A percentile compares a stretch with the other conserved stretches of the same genome.
These are phyloP conservation scores for Phalaenopsis equestris DNA, from an alignment of 106 monocot species.

Conservation along the genomic window DNA sequence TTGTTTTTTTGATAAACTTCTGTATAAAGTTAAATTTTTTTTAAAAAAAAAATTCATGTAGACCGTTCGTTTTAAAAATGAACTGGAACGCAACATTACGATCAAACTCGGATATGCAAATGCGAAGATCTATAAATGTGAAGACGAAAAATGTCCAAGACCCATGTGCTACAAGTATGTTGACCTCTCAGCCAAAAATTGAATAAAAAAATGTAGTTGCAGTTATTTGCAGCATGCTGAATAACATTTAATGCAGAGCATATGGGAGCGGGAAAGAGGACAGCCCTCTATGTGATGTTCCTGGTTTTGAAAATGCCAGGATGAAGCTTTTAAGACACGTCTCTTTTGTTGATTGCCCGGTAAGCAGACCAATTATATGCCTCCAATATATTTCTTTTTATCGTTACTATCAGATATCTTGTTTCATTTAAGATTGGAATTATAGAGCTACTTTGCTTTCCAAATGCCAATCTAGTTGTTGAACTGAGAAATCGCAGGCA, in stretches of 20 bases:
- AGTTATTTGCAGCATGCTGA: neutral
- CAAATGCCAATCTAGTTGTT: no score
- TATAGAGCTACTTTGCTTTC: no score
- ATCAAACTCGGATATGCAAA: conserved; percentile 97
- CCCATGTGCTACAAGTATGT: conserved; percentile 97
- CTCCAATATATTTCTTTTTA: neutral
- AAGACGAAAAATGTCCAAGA: conserved; percentile 86
- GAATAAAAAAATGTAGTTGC: neutral
- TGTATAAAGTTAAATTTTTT: neutral
- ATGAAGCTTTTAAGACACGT: conserved; percentile 97
- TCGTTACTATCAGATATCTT: neutral
- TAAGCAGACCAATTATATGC: conserved; percentile 21
- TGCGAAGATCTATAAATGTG: conserved; percentile 98
- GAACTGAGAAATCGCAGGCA: no score
- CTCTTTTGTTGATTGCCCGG: conserved; percentile 95
- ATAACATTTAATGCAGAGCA: conserved; percentile 43
- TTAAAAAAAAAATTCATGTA: conserved; percentile 17
- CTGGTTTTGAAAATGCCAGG: conserved; percentile 79
- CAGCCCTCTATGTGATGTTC: conserved; percentile 82
- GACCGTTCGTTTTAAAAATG: conserved; percentile 97
- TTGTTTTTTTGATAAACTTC: neutral
- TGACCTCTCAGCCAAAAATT: neutral
- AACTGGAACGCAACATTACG: conserved; percentile 90
- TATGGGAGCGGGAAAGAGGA: conserved; percentile 99
- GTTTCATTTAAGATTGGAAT: no score